Evolutionary conservation across 2,329 filamentous ascomycete genomes (phyloP).

Genomic region (Hymenoscyphus linearis): DNA sequence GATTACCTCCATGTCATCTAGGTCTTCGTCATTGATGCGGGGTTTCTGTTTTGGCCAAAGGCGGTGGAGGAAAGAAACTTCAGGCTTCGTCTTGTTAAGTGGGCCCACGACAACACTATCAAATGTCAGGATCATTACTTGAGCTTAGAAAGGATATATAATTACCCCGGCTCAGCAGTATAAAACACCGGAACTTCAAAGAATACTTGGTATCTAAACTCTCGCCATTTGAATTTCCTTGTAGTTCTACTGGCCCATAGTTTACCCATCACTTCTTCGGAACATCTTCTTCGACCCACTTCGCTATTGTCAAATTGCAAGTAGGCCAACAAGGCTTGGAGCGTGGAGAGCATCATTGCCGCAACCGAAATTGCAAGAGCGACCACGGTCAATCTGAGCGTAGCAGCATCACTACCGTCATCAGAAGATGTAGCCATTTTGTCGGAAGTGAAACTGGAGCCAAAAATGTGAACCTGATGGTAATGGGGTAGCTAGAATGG

Average conservation of each 20-base stretch:
- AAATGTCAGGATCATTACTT: not conserved
- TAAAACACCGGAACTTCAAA: constrained; percentile 6
- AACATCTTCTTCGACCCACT: constrained; percentile 2
- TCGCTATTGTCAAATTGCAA: constrained; percentile 7
- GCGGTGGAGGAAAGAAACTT: not conserved
- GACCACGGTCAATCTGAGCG: not conserved
- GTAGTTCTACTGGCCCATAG: constrained; percentile 6
- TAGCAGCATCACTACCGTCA: not conserved
- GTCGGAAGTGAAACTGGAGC: not conserved
- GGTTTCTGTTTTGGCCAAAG: not conserved
- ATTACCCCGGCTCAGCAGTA: constrained; percentile 1
- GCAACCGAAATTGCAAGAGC: constrained; percentile 3
- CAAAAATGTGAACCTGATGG: not conserved
- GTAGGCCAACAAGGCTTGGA: constrained; percentile 7
- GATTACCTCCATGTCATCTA: not conserved
- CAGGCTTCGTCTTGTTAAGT: not conserved
- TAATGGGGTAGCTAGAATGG: not conserved
- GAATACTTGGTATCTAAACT: constrained; percentile 7
- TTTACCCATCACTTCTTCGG: constrained; percentile 5
- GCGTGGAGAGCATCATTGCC: constrained; percentile 3
- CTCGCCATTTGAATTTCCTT: constrained; percentile 5
- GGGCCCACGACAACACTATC: not conserved
- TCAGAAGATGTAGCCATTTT: not conserved
- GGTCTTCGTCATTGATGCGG: too few species aligned
- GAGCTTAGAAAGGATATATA: not conserved